A percentile compares a stretch with the other conserved stretches of the same genome.
Evolutionary conservation across 306 rosid genomes (phyloP).

Genomic region (Potentilla sterilis): DNA sequence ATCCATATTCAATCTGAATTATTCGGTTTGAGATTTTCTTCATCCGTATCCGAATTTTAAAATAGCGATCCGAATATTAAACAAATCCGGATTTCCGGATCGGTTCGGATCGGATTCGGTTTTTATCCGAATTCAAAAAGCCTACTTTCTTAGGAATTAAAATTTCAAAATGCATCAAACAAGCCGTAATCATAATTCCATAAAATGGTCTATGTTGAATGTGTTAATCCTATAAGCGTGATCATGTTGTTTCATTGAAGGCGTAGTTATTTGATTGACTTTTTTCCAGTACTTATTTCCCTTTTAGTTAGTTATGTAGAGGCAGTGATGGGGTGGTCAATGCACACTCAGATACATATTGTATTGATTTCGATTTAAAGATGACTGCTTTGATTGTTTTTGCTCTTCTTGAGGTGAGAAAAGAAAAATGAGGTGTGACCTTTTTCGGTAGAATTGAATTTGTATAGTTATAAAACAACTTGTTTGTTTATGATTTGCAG

Average conservation of each 20-base stretch:
- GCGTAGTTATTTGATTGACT: background rate
- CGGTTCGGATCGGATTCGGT: too few species aligned
- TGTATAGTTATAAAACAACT: background rate
- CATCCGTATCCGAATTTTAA: too few species aligned
- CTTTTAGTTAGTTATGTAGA: background rate
- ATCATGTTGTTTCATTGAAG: background rate
- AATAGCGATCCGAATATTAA: too few species aligned
- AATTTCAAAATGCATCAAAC: too few species aligned
- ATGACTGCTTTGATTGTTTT: background rate
- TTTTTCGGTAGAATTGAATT: background rate
- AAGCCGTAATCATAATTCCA: too few species aligned
- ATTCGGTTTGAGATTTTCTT: too few species aligned
- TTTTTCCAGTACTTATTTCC: background rate
- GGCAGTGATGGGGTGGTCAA: background rate
- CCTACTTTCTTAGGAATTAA: too few species aligned
- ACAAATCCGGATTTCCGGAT: too few species aligned
- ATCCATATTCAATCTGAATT: too few species aligned
- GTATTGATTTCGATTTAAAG: background rate
- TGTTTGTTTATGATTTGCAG: slow-evolving; percentile 37
- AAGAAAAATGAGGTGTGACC: background rate
- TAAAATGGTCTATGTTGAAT: background rate
- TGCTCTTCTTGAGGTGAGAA: background rate
- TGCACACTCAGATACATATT: background rate
- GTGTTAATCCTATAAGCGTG: background rate
- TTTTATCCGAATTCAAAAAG: too few species aligned